Conservation (phyloP, 768 basidiomycete genomes). For the Lactifluus hygrophoroides region DNA sequence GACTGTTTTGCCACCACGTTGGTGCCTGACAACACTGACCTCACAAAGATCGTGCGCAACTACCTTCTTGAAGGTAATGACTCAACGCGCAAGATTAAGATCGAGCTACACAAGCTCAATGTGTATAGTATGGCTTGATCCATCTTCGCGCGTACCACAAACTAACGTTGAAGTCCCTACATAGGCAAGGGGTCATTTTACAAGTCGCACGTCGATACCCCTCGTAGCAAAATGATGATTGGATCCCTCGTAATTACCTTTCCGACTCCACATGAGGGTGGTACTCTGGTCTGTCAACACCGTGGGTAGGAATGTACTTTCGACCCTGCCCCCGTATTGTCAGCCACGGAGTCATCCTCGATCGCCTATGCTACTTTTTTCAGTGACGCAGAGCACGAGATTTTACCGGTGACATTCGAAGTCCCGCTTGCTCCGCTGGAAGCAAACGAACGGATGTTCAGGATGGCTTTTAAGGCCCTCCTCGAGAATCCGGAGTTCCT, state of each 20-base stretch:
- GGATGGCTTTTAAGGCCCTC: not conserved
- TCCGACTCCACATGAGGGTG: conserved; percentile 35
- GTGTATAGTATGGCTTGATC: not conserved
- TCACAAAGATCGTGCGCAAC: not conserved
- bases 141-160: not conserved
- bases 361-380: conserved; percentile 36
- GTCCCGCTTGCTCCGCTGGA: not conserved
- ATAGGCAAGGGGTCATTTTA: not conserved
- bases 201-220: not conserved
- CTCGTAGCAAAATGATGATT: not conserved
- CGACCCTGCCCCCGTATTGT: conserved; percentile 29
- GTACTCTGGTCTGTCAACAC: conserved; percentile 33
- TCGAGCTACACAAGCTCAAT: not conserved
- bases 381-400: conserved; percentile 40
- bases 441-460: not conserved
- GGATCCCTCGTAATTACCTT: not conserved
- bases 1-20: not conserved
- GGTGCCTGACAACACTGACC: not conserved
- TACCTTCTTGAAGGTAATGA: not conserved
- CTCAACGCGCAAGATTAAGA: not conserved
- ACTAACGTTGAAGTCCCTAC: not conserved
- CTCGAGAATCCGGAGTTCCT: not conserved
- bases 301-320: conserved; percentile 29
- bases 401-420: conserved; percentile 31
- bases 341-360: conserved; percentile 4